Evolutionary conservation across 108 stramenopile genomes (phyloP), one percentile per base, ranked within the genome.

Genomic region (Licmophora abbreviata): DNA sequence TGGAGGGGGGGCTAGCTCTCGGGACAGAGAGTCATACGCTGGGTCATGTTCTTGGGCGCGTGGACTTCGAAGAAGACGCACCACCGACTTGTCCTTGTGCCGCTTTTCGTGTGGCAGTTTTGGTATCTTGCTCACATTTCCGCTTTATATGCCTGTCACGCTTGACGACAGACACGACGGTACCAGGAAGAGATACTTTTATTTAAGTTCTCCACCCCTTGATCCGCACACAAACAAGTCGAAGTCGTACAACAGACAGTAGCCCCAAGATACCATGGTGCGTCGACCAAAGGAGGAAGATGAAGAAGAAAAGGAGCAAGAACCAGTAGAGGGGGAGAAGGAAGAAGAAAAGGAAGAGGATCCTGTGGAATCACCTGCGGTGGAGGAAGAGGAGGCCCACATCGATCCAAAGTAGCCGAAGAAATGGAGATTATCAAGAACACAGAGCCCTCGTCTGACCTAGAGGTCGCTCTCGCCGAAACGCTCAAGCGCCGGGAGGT

Each of bases 391-490:
- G n/a, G 47, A 27, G 47, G 47, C 25, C 15, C 26, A 48, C 21
- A 48, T 12, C 4, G 47, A 48, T 9, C 10, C 34, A 35, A 35
- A 35, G 12, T 9, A 35, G 34, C 9, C 20, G 14, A 32, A 2
- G 22, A 50, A n/a, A 18, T 24, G 24, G 48, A 75, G 43, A 17
- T 75, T 33, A 77, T 85, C 24, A 0, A 51, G 21, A 48, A 51
- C 0, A 54, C 56, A 22, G 49, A 42, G 29, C 71, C 76, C 7
- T 54, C 60, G 1, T 66, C 73, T 4, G 55, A 58, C 2, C 41
- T 85, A 8, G 84, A 85, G 45, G 48, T 63, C 12, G 74, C 79
- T 20, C 63, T 81, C 8, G 42, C 48, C 0, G 74, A 54, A 0
- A 32, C 59, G 4, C 35, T 85, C 14, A 29, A 46, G 7, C 59